These are phyloP conservation scores for Naumovozyma castellii DNA, from an alignment of 805 yeast genomes.

Conservation along the genomic window DNA sequence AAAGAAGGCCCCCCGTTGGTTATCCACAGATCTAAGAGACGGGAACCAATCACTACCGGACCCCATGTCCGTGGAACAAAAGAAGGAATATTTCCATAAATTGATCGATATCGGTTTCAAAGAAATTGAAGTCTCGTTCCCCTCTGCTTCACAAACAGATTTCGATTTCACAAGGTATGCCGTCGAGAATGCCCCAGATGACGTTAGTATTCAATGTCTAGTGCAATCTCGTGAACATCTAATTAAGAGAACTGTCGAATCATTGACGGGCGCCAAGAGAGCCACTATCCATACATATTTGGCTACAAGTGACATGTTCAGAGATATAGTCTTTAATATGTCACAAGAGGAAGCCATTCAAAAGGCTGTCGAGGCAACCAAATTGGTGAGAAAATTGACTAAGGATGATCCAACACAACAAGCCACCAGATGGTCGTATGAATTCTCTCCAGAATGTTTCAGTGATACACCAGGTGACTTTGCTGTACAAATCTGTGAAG, in stretches of 20 bases:
- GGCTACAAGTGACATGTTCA: slow-evolving; percentile 67
- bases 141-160: slow-evolving; percentile 71
- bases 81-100: slow-evolving; percentile 58
- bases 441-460: slow-evolving; percentile 75
- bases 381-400: slow-evolving; percentile 54
- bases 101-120: slow-evolving; percentile 67
- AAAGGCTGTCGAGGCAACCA: slow-evolving; percentile 54
- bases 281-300: slow-evolving; percentile 71
- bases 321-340: slow-evolving; percentile 58
- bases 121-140: slow-evolving; percentile 78
- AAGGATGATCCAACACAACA: slow-evolving; percentile 50
- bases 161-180: slow-evolving; percentile 74
- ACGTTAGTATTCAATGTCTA: slow-evolving; percentile 67
- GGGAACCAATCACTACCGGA: slow-evolving; percentile 82
- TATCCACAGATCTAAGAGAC: slow-evolving; percentile 74
- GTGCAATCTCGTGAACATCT: slow-evolving; percentile 70
- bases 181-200: slow-evolving; percentile 63
- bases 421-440: slow-evolving; percentile 61
- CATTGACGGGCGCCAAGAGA: slow-evolving; percentile 61
- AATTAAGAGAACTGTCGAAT: slow-evolving; percentile 61
- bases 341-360: slow-evolving; percentile 48
- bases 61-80: slow-evolving; percentile 77
- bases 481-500: slow-evolving; percentile 59
- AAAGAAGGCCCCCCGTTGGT: slow-evolving; percentile 66
- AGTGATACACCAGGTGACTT: slow-evolving; percentile 60